Base-by-base conservation (phyloP, 2,329 filamentous ascomycete species). In the Aspergillus amoenus region DNA sequence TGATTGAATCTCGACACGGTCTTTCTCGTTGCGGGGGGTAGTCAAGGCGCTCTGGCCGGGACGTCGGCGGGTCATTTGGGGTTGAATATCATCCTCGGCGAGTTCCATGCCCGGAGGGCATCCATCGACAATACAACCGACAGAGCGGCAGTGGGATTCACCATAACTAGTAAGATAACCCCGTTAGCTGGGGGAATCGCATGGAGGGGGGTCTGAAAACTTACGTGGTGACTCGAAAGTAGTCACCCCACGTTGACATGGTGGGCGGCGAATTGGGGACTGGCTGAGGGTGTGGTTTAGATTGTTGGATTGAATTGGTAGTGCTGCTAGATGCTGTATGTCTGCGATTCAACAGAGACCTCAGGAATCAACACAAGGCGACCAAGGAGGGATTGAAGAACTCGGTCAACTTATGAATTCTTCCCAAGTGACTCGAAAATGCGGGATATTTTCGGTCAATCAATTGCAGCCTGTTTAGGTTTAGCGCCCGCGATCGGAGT, bases 41-140 rank as follows among this genome's bases (percentile, higher is more conserved):
- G 92, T 96, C 69, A 97, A 89, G 61, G 87, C 86, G 66, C 87
- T 91, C 77, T 99, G 93, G 44, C 93, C 93, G 5, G 93, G 93
- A 59, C 93, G 85, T 60, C 93, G 85, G 63, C 93, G 88, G 62
- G 89, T 95, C 85, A 97, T 90, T 78, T 97, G 92, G 48, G 92
- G 92, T 78, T 99, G 93, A 72, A 97, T 95, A 71, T 95, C 91
- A 54, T 80, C 82, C 76, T 96, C 93, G 61, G 85, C 89, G 74
- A 97, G 86, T 68, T 87, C 80, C 82, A 97, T 88, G 68, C 91
- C 90, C 13, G 94, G 93, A 37, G 93, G 94, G 70, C 87, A 90
- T 67, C 92, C 92, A 73, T 97, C 93, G 76, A 97, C 88, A 69
- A 97, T 97, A 80, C 91, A 95, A 71, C 92, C 93, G 69, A 97